Base-by-base conservation (phyloP, 176 grass and related monocot genomes). In the Musa itinerans region DNA sequence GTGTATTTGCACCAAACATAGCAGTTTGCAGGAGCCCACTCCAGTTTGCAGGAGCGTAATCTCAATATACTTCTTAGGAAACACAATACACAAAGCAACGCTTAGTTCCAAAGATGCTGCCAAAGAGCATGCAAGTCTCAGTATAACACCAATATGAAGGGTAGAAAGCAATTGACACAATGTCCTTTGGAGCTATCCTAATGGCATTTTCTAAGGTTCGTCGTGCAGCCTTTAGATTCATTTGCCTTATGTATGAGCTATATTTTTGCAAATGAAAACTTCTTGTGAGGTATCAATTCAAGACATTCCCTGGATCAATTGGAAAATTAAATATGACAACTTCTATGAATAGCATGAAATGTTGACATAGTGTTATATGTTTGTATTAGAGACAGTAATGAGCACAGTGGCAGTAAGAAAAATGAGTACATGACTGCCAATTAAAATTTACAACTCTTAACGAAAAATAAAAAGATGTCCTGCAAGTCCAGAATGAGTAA, bases 21-120 rank as follows among this genome's bases (percentile, higher is more conserved):
- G 63, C 86, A 92, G 49, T 85, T 92, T 55, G 79, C 80, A 25
- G 86, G 84, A 62, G 82, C 74, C 92, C 89, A 92, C 74, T 96
- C 89, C 65, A 96, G 87, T n/a, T n/a, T n/a, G n/a, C n/a, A n/a
- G n/a, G n/a, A n/a, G 24, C 24, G 24, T 88, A 12, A 90, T 89
- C 73, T 98, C 94, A 72, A 98, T 98, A 56, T 93, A 91, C 75
- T 88, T 96, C 83, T 96, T 92, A 70, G 89, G 92, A 29, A 86
- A 74, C 84, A 81, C 53, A 51, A 11, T 16, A n/a, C 11, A 55
- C 23, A 53, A 1, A 25, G 24, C 2, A 74, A 15, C 14, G 10
- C 54, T 24, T 25, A 11, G n/a, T 57, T 57, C 15, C 54, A 57
- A 57, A 57, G 15, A 10, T 57, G 54, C 54, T 12, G 15, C 10